Evolutionary conservation across 768 basidiomycete species (phyloP), one percentile per base, ranked within the genome.

Genomic region (Mycena galopus): DNA sequence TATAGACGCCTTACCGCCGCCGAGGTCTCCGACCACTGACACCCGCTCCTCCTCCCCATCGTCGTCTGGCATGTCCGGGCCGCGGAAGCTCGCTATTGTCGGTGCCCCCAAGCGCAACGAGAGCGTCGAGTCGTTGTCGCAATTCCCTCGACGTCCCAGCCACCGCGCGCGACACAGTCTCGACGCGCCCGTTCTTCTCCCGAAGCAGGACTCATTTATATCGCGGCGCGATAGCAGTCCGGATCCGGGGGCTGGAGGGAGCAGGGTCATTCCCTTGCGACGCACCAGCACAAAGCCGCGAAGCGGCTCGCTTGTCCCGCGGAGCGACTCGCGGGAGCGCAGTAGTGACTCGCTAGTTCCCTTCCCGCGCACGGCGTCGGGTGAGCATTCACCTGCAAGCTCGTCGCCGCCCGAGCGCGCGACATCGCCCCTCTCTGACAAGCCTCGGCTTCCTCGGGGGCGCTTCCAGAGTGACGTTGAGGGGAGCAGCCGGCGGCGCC

Each of bases 401-500:
- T 75, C 77, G 42, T 74, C 88, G 21, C 81, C 85, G 16, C 79
- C 84, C 47, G 83, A 78, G 33, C 81, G 81, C 57, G 82, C 81
- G n/a, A 79, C 80, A 9, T 78, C 78, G 12, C 74, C 71, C 65
- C 73, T 72, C 27, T 71, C 76, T 65, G 84, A 88, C 51, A 82
- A 80, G 64, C 85, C 83, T 29, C 84, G 87, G 19, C 76, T 80
- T 29, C 86, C 85, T 50, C 88, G 93, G 25, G 89, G 90, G 21
- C 89, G 93, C 35, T 92, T 94, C 83, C 91, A 93, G 78, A 93
- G 91, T 77, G 93, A 94, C 75, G 82, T 92, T 65, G 92, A 93
- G 75, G 90, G 90, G 11, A 79, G 86, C 5, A 88, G 84, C 65
- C 84, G 89, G 67, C 83, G 89, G 65, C 86, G 89, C 35, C 86